Conservation (phyloP, 2,329 filamentous ascomycete genomes). For the Scopulariopsis brevicaulis region DNA sequence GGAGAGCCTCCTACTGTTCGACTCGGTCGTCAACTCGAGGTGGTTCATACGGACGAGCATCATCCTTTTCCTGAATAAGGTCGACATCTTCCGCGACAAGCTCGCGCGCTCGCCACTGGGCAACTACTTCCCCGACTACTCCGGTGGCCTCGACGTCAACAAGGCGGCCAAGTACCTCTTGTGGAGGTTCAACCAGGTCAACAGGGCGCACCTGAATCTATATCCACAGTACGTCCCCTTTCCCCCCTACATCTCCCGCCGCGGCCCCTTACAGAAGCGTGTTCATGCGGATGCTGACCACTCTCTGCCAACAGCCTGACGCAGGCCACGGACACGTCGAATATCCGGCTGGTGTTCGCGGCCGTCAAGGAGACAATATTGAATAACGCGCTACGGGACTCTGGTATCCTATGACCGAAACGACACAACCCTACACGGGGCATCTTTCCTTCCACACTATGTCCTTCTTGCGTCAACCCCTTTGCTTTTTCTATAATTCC, state of each 20-base stretch:
- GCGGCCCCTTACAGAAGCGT: background rate
- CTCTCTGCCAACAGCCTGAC: conserved; percentile 54
- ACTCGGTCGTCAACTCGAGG: conserved; percentile 95
- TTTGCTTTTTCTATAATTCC: background rate
- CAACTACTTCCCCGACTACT: conserved; percentile 97
- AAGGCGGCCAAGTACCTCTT: conserved; percentile 95
- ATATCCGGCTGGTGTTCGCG: conserved; percentile 94
- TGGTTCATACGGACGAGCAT: conserved; percentile 99
- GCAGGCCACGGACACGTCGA: conserved; percentile 97
- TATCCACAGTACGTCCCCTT: conserved; percentile 75
- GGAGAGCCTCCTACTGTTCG: conserved; percentile 92
- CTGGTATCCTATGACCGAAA: conserved; percentile 68
- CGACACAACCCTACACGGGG: background rate
- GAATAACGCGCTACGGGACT: conserved; percentile 96
- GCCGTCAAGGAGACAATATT: conserved; percentile 98
- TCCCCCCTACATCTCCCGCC: background rate
- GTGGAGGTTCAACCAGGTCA: conserved; percentile 98
- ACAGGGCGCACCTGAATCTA: conserved; percentile 86
- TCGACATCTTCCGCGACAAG: conserved; percentile 96
- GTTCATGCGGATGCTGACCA: background rate
- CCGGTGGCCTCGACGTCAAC: conserved; percentile 94
- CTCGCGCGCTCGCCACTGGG: conserved; percentile 77
- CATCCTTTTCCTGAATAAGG: conserved; percentile 97
- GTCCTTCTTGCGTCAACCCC: background rate
- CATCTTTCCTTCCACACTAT: background rate